Evolutionary conservation across 179 eudicot genomes (phyloP).

Genomic region (Actinidia arguta): DNA sequence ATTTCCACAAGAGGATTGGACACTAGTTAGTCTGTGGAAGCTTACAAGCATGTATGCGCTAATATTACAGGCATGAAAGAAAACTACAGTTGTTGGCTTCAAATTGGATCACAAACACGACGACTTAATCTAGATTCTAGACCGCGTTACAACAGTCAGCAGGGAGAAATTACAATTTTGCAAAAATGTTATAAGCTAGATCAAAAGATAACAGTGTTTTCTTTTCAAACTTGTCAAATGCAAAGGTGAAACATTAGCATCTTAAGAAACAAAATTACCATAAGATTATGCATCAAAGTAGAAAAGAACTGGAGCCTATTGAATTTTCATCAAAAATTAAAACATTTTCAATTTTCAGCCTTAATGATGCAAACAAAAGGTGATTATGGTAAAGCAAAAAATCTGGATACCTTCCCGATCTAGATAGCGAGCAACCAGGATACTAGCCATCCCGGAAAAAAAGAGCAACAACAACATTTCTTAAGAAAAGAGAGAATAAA

Average conservation of each 20-base stretch:
- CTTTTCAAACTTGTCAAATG: background rate
- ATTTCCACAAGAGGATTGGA: background rate
- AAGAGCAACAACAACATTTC: background rate
- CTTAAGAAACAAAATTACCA: background rate
- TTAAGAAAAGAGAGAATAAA: background rate
- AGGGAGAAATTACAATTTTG: background rate
- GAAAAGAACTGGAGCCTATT: background rate
- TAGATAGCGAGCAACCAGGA: background rate
- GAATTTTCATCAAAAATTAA: too few species aligned
- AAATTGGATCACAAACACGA: background rate
- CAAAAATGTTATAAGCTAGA: background rate
- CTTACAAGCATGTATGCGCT: background rate
- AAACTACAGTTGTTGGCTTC: background rate
- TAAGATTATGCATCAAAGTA: background rate
- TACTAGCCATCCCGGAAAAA: background rate
- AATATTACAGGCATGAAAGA: background rate
- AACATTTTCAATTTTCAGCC: too few species aligned
- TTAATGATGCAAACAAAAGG: too few species aligned
- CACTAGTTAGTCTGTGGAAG: background rate
- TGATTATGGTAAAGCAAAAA: too few species aligned
- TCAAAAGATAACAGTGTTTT: background rate
- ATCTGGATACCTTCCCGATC: too few species aligned
- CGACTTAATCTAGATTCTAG: background rate
- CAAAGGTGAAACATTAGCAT: background rate
- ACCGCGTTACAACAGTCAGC: background rate